Base-by-base conservation (phyloP, 1,284 basidiomycete species). In the Apiotrichum gamsii region DNA sequence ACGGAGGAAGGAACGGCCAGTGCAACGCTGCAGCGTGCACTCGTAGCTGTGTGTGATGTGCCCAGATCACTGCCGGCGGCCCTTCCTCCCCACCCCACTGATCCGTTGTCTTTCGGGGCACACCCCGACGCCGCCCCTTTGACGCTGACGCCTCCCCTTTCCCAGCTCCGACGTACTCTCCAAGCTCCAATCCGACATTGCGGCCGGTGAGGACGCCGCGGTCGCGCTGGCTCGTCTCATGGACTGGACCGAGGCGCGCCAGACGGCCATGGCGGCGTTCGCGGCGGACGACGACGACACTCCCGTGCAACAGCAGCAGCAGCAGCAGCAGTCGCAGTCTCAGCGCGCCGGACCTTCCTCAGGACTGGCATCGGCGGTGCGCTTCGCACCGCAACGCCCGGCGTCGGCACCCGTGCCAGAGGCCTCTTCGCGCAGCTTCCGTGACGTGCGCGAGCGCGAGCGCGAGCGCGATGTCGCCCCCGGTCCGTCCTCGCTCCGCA, bases 201-300 rank as follows among this genome's bases (percentile, higher is more conserved):
- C 61, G 4, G 60, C 55, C 8, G 64, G 67, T 25, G 62, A 68
- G 45, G 62, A 69, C 51, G 64, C 69, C 10, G 60, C 58, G 16
- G 64, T 63, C 37, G 65, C 69, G 3, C 58, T 74, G 32, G 67
- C 63, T 2, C 50, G 72, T 10, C 53, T 73, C 35, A 72, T 74
- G 70, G 72, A 74, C 44, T 74, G 72, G 72, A 65, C 66, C 11
- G 72, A 74, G 49, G 72, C 72, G 2, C 51, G 72, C 39, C 67
- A 69, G 67, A 55, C 62, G 18, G 66, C 68, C 2, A 69, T 69
- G 52, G 61, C 57, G 1, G 62, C 64, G 5, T 67, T 67, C 41
- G 68, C 64, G 4, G 59, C 62, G 2, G 68, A 70, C 21, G 66
- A 70, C 20, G 54, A 52, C 10, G 63, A 65, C 18, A 9, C 39